Conservation (phyloP, 495 filamentous ascomycete genomes). For the Trichoderma virens region DNA sequence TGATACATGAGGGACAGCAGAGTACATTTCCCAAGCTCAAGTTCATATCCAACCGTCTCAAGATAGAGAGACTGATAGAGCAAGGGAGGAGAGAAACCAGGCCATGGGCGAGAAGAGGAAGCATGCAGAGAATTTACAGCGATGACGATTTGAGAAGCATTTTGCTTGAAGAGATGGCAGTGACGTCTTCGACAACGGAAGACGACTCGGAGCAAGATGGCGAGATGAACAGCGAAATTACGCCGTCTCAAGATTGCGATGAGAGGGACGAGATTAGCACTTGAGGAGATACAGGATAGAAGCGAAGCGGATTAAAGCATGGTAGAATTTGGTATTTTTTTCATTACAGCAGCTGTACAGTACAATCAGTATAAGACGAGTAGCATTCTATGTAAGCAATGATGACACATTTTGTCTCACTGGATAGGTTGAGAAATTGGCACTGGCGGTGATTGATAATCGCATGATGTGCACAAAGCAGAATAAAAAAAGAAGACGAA, state of each 20-base stretch:
- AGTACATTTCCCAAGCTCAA: slow-evolving; percentile 82
- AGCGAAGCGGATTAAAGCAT: not conserved
- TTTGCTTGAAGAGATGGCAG: slow-evolving; percentile 16
- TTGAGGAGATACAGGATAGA: not conserved
- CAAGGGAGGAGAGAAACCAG: slow-evolving; percentile 56
- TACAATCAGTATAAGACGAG: too few species aligned
- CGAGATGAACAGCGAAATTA: not conserved
- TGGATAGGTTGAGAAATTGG: too few species aligned
- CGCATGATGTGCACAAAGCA: too few species aligned
- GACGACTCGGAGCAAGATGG: slow-evolving; percentile 7
- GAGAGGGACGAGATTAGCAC: not conserved
- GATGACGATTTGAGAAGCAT: slow-evolving; percentile 32
- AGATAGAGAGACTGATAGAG: slow-evolving; percentile 74
- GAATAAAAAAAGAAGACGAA: not conserved
- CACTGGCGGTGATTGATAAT: too few species aligned
- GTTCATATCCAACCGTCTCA: slow-evolving; percentile 80
- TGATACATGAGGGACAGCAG: slow-evolving; percentile 83
- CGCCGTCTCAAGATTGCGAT: not conserved
- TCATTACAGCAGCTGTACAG: too few species aligned
- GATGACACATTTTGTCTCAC: too few species aligned
- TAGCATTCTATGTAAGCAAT: too few species aligned
- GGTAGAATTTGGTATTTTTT: too few species aligned
- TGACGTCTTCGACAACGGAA: not conserved
- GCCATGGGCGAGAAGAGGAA: slow-evolving; percentile 25
- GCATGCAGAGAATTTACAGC: slow-evolving; percentile 38